Evolutionary conservation across 345 rosid species (phyloP), one percentile per base, ranked within the genome.

Genomic region (Citrus cavaleriei): DNA sequence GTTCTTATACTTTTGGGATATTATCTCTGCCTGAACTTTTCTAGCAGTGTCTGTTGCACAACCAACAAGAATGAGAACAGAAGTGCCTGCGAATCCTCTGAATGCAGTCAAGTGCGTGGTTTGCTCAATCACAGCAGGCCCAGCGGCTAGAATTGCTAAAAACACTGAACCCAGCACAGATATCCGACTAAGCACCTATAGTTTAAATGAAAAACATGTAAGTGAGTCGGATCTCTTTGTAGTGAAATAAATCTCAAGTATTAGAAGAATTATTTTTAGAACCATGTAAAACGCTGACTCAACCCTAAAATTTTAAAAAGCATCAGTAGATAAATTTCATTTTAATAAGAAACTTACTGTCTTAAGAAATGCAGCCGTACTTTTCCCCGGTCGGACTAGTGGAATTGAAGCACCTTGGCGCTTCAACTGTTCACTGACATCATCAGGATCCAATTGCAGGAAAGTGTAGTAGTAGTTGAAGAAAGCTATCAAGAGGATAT

Each of bases 381-480:
- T 94, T 96, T 94, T 94, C 60, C 99, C 98, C 16, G 95, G 98
- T 27, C 95, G 90, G 81, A 96, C 99, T 38, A 91, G 87, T 38
- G 98, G 99, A 78, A 96, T 94, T 2, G 97, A 96, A 7, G 95
- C 99, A 74, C 99, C 97, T 87, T 96, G 99, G 38, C 98, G 92
- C 83, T 96, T 96, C 84, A 96, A 73, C 78, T 96, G 99, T 81
- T 96, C 98, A n/a, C 99, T 96, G 70, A 96, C 95, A 84, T 96
- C 97, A 77, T 96, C 98, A 51, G 97, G 99, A 82, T 91, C 99
- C 88, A 94, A 85, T 88, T 96, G 99, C 51, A 96, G 90, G 88
- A 96, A 96, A 63, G 99, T 93, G 86, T 96, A 93, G 87, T 93
- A 96, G 86, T 96, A 94, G 90, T 94, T 96, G 90, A 96, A 96